Evolutionary conservation across 495 filamentous ascomycete genomes (phyloP).

Genomic region (Elaphomyces granulatus): DNA sequence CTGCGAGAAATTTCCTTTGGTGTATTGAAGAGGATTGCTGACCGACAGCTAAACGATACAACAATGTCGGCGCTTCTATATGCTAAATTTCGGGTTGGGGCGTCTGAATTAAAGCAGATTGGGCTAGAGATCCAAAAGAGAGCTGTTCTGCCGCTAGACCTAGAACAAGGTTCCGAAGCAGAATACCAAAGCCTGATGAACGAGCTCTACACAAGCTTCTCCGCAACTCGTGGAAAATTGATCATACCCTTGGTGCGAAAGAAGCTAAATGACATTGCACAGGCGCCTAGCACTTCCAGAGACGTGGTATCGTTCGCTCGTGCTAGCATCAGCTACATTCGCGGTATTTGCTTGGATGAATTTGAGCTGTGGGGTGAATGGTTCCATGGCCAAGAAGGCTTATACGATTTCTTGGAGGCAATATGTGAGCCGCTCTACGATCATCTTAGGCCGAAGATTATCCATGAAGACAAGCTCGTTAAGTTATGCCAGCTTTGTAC

Average conservation of each 20-base stretch:
- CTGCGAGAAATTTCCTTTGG: conserved; percentile 55
- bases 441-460: conserved; percentile 50
- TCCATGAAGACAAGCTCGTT: conserved; percentile 55
- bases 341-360: conserved; percentile 57
- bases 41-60: conserved; percentile 59
- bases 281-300: conserved; percentile 49
- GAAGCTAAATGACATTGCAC: conserved; percentile 50
- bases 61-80: conserved; percentile 63
- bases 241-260: conserved; percentile 43
- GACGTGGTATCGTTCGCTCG: conserved; percentile 56
- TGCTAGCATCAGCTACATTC: conserved; percentile 53
- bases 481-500: conserved; percentile 71
- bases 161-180: conserved; percentile 46
- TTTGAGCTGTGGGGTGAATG: conserved; percentile 63
- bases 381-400: conserved; percentile 53
- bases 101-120: conserved; percentile 49
- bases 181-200: conserved; percentile 55
- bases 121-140: conserved; percentile 56
- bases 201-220: conserved; percentile 52
- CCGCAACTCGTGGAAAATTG: conserved; percentile 42
- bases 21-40: conserved; percentile 53
- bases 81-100: conserved; percentile 60
- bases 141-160: conserved; percentile 43
- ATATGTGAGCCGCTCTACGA: conserved; percentile 67
- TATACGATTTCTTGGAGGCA: conserved; percentile 58